phyloP scores from a whole-genome alignment of 306 rosid genomes.

The Acacia crassicarpa region DNA sequence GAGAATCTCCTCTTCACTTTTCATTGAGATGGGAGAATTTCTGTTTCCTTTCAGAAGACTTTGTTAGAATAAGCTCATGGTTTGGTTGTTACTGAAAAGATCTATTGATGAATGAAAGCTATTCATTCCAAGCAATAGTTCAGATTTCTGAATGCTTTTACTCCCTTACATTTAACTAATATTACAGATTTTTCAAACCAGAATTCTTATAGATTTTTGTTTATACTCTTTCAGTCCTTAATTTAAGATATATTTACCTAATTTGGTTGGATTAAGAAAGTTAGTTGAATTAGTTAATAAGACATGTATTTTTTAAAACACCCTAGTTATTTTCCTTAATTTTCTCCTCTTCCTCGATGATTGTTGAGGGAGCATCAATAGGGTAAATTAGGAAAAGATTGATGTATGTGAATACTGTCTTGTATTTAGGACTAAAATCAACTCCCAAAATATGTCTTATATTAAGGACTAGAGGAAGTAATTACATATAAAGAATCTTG shows the following conservation, averaged over 20 bases:
- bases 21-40: slow-evolving; percentile 1
- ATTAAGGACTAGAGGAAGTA: no score
- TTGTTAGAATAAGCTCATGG: background rate
- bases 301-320: no score
- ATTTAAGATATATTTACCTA: no score
- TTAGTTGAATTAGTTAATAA: no score
- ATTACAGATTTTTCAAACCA: background rate
- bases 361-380: no score
- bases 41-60: background rate
- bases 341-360: no score
- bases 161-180: background rate
- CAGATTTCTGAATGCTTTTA: background rate
- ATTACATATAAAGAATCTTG: background rate
- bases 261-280: no score
- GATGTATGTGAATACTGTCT: no score
- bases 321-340: no score
- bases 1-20: background rate
- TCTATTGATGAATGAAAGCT: background rate
- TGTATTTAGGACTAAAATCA: no score
- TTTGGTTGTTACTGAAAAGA: background rate
- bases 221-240: background rate
- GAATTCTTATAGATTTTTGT: background rate
- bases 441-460: no score
- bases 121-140: background rate
- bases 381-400: no score